phyloP scores from a whole-genome alignment of 106 monocot genomes.

The Acorus gramineus region DNA sequence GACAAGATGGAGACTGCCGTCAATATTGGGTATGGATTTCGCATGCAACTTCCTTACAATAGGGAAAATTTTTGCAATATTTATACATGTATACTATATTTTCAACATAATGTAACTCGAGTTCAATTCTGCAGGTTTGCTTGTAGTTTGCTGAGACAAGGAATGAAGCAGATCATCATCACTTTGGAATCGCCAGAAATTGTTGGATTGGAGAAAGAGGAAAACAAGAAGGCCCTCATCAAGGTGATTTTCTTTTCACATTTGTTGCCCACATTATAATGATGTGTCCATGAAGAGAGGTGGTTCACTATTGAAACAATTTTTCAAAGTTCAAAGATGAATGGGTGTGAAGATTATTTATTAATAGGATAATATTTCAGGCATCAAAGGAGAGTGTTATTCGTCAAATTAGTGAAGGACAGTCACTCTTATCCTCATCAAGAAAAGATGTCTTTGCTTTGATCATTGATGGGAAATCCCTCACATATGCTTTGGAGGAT shows the following conservation, averaged over 20 bases:
- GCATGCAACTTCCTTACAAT: not conserved
- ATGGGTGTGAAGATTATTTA: no score
- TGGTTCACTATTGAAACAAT: no score
- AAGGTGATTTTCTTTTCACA: constrained; percentile 1
- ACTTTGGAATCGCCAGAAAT: constrained; percentile 9
- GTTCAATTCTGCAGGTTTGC: not conserved
- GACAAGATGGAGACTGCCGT: constrained; percentile 99
- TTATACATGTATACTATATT: no score
- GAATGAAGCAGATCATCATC: constrained; percentile 15
- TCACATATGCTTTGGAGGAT: constrained; percentile 71
- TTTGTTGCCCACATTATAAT: no score
- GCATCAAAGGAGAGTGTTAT: constrained; percentile 57
- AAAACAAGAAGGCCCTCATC: not conserved
- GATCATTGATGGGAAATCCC: constrained; percentile 87
- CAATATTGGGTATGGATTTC: constrained; percentile 77
- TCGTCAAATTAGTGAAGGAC: constrained; percentile 58
- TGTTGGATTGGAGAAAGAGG: constrained; percentile 10
- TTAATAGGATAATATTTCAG: constrained; percentile 16
- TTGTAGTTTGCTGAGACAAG: constrained; percentile 19
- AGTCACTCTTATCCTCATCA: constrained; percentile 22
- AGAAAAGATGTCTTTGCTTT: constrained; percentile 49
- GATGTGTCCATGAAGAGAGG: no score
- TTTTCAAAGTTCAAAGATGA: no score
- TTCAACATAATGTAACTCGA: no score
- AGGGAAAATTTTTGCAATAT: no score